Base-by-base conservation (phyloP, 306 rosid genomes). In the Canavalia gladiata region DNA sequence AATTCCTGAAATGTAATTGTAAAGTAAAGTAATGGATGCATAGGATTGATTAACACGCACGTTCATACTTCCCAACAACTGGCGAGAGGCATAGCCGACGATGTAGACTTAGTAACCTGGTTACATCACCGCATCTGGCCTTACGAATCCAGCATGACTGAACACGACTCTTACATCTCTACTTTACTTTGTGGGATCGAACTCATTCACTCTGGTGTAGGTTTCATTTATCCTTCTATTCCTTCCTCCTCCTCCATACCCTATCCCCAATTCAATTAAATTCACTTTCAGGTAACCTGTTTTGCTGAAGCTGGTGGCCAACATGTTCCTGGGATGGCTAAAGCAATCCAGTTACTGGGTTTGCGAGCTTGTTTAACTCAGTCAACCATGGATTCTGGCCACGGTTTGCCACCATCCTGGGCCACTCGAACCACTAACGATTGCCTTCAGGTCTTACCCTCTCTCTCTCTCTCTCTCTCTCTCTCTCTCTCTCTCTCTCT, bases 221-320 rank as follows among this genome's bases (percentile, higher is more conserved):
- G 55, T 28, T 29, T 10, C 25, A 18, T 18, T 18, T 18, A 18
- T 18, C 25, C 25, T 18, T 18, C 25, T 18, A 18, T 18, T 18
- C 25, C 25, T 18, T 18, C 25, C 25, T 18, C 25, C 25, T 18
- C 25, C 25, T 18, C 25, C 25, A 18, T 18, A 6, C 41, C 41
- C 41, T 2, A 2, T 37, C 4, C 41, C 11, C 29, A 52, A 52
- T 52, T 52, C 1, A 13, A 52, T 50, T 28, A 6, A 66, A 34
- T 11, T 25, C 9, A 25, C 3, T 37, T 34, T 78, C 79, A 92
- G 97, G 97, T 94, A n/a, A 92, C 96, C 33, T 92, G 97, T 87
- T 94, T 92, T 83, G 97, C 98, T 47, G 97, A 94, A 87, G 98
- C 98, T 54, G 97, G 98, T 7, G 98, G 97, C 10, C 98, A 92